Evolutionary conservation across 768 basidiomycete species (phyloP), one percentile per base, ranked within the genome.

Genomic region (Lactarius akahatsu): DNA sequence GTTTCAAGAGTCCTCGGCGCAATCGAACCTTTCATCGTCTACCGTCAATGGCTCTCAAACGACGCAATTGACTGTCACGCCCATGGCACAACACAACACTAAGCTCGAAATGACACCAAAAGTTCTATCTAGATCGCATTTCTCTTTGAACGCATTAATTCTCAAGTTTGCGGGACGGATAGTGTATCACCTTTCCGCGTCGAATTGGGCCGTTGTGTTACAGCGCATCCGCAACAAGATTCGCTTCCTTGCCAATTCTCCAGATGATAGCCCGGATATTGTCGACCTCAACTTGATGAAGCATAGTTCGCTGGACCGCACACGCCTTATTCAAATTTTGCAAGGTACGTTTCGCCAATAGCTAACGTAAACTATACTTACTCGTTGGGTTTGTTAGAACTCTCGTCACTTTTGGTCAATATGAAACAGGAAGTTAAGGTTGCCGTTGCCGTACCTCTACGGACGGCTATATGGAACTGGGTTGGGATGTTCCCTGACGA

Each of bases 381-480:
- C 34, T 60, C 30, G 38, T 26, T 40, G 3, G 26, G 64, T 41
- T 62, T 20, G 57, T 9, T 71, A 90, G 94, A 96, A 73, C 73
- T 95, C 1, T 90, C 91, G 0, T 91, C 90, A 1, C 80, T 92
- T 4, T 84, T 96, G 34, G 85, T 96, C 28, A 91, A 89, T 73
- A 89, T 96, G 86, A 86, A 85, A 69, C 82, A 80, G 40, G 87
- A 91, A 47, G 84, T 88, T 0, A 92, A 93, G 65, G 76, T 83
- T 16, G 87, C 89, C 1, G 82, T 95, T 57, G 86, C 92, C 0
- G 79, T 84, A 32, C 85, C 89, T 32, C 81, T 96, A 41, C 85
- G 92, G 26, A 81, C 83, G 34, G 92, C 91, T 1, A 80, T 96
- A 32, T 96, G 94, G 94, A 93, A 90, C 69, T 96, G 93, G 93